Base-by-base conservation (phyloP, 2,329 filamentous ascomycete genomes). In the Fusarium globosum region DNA sequence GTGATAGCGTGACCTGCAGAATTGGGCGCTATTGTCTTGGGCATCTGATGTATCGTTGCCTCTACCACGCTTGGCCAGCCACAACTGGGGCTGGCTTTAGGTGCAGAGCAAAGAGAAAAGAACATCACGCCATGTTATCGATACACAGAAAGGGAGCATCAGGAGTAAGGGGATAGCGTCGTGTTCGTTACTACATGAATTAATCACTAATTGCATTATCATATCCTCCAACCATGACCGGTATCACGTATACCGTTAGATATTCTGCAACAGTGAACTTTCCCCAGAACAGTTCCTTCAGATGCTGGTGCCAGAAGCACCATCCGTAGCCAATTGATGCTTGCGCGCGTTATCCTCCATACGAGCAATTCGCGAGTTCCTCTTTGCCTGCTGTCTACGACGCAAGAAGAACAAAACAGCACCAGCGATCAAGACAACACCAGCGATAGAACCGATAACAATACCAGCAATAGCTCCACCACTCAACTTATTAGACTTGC, bases 401-500 rank as follows among this genome's bases (percentile, higher is more conserved):
- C 82, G 74, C 76, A 81, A 80, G 72, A 92, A 87, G 49, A 92
- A 81, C 74, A 93, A 87, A 38, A 89, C 83, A 4, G 91, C 83
- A 2, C 85, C 89, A n/a, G 86, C 85, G 14, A 95, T 79, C 15
- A 94, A 79, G 2, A 86, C 85, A 9, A 90, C 87, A 48, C 90
- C 93, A 15, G 88, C 84, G 14, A 96, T 81, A 6, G 90, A 87
- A 38, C 93, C 94, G 68, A 95, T 85, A 6, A 93, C 92, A 67
- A 94, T 91, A 2, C 93, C 93, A 6, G 93, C 93, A 77, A 95
- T 94, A 26, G 89, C 88, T 46, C 92, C 93, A 26, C 89, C 89
- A 20, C 95, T 94, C 36, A 89, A 87, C 46, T 92, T 92, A 30
- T 89, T 89, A 10, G 90, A 91, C 6, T 79, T 80, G 59, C 74